phyloP scores from a whole-genome alignment of 1,284 basidiomycete genomes.

The Bondarzewia mesenterica region DNA sequence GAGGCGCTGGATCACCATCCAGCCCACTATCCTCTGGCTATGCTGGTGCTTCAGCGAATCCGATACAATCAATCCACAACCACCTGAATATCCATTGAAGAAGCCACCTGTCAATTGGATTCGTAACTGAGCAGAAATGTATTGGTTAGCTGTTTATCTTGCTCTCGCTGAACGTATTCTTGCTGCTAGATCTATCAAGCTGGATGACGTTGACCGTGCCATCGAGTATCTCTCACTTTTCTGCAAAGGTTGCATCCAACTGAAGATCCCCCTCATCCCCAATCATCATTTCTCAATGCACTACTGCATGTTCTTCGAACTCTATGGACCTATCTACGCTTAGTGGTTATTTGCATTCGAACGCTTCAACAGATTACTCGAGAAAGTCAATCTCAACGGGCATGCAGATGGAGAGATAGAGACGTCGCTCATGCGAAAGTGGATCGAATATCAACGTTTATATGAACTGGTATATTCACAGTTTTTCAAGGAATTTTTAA shows the following conservation, averaged over 20 bases:
- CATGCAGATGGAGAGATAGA: constrained; percentile 25
- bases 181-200: neutral
- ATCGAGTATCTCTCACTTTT: constrained; percentile 18
- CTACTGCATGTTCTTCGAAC: constrained; percentile 18
- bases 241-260: constrained; percentile 11
- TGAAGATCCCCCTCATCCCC: constrained; percentile 15
- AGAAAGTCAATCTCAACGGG: constrained; percentile 25
- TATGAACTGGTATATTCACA: constrained; percentile 21
- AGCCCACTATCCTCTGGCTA: constrained; percentile 22
- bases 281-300: constrained; percentile 27
- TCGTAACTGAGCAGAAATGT: constrained; percentile 9
- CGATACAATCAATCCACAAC: constrained; percentile 16
- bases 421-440: constrained; percentile 22
- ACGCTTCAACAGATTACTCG: constrained; percentile 26
- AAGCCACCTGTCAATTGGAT: constrained; percentile 10
- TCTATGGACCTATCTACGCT: constrained; percentile 25
- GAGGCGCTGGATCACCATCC: constrained; percentile 18
- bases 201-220: constrained; percentile 16
- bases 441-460: constrained; percentile 21
- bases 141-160: neutral
- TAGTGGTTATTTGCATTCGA: constrained; percentile 32
- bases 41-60: constrained; percentile 16
- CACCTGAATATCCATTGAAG: constrained; percentile 8
- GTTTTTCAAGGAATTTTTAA: too few species aligned
- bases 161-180: neutral